Conservation (phyloP, 2,329 filamentous ascomycete species). For the Colletotrichum magnum region DNA sequence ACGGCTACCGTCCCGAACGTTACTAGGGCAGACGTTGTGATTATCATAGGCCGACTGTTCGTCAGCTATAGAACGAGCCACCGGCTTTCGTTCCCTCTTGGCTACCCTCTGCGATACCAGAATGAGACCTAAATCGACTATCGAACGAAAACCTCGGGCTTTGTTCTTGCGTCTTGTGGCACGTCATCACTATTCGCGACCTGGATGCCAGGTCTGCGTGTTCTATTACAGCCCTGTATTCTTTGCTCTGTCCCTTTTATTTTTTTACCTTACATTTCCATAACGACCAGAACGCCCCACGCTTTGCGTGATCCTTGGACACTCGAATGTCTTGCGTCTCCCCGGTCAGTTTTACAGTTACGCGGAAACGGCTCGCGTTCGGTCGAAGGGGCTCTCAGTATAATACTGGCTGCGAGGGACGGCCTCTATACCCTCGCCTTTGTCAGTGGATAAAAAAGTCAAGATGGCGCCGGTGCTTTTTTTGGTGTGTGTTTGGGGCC, state of each 20-base stretch:
- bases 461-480: conserved; percentile 18
- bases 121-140: too few species aligned
- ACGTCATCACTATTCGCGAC: conserved; percentile 5
- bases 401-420: conserved; percentile 29
- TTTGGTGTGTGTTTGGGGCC: conserved; percentile 10
- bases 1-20: conserved; percentile 61
- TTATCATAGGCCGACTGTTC: too few species aligned
- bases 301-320: too few species aligned
- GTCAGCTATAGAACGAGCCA: too few species aligned
- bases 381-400: conserved; percentile 19
- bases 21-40: conserved; percentile 44
- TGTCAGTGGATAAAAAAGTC: conserved; percentile 27
- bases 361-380: conserved; percentile 16
- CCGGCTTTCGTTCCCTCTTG: too few species aligned
- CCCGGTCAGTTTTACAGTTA: conserved; percentile 7
- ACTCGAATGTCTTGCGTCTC: not conserved
- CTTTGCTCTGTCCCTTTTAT: conserved; percentile 23
- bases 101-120: too few species aligned
- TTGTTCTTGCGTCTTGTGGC: not conserved
- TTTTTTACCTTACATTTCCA: not conserved
- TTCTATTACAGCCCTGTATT: conserved; percentile 35
- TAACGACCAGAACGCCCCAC: not conserved
- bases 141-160: too few species aligned
- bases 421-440: conserved; percentile 32
- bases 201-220: conserved; percentile 22